Percentiles rank a stretch among this genome's conserved stretches.
Conservation (phyloP, 1,139 yeast species). For the Geotrichum histeridarum region DNA sequence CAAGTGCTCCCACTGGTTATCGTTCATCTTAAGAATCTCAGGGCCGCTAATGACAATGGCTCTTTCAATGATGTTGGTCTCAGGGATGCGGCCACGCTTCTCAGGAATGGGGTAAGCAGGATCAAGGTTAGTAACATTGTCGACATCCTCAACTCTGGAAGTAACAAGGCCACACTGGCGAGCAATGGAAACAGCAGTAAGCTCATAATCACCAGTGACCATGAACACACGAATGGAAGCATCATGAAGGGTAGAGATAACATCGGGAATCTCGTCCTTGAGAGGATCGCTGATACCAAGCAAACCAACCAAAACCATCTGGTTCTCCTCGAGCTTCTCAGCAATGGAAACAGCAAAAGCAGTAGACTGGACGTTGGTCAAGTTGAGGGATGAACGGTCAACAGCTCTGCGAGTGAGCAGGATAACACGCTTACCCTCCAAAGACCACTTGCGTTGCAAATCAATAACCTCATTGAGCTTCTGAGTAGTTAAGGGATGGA, state of each 20-base stretch:
- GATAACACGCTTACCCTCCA: slow-evolving; percentile 44
- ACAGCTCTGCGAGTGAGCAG: slow-evolving; percentile 26
- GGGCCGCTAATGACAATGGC: slow-evolving; percentile 41
- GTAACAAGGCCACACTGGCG: slow-evolving; percentile 42
- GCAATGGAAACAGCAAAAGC: slow-evolving; percentile 4
- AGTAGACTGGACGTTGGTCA: background rate
- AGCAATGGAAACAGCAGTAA: slow-evolving; percentile 49
- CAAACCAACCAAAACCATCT: slow-evolving; percentile 39
- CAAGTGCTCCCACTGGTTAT: slow-evolving; percentile 43
- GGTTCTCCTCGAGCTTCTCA: slow-evolving; percentile 4
- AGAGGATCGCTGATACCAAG: slow-evolving; percentile 49
- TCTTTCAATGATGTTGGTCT: background rate
- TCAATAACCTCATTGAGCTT: slow-evolving; percentile 24
- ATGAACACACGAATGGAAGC: slow-evolving; percentile 48
- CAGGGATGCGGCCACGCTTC: background rate
- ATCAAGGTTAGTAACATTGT: slow-evolving; percentile 19
- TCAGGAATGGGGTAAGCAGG: background rate
- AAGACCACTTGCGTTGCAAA: slow-evolving; percentile 42
- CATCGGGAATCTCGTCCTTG: slow-evolving; percentile 40
- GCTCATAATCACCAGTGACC: slow-evolving; percentile 50
- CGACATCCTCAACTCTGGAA: slow-evolving; percentile 27
- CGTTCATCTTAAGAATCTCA: slow-evolving; percentile 38
- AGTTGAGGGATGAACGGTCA: background rate
- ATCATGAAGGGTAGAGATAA: slow-evolving; percentile 37
- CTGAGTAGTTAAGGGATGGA: background rate